Evolutionary conservation across 306 rosid species (phyloP), one percentile per base, ranked within the genome.

Genomic region (Prinsepia uniflora): DNA sequence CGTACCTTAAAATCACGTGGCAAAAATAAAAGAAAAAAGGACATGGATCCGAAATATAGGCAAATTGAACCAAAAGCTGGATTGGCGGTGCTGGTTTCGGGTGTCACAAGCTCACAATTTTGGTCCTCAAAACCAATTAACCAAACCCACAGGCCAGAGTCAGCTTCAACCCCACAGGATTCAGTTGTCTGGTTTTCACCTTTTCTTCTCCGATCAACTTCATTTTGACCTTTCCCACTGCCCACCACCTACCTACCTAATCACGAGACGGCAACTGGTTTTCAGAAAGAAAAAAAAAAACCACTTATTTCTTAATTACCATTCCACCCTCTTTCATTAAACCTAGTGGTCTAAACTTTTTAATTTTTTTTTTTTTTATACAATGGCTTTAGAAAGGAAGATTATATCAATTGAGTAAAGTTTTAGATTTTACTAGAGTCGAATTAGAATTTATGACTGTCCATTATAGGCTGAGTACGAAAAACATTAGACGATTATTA

Each of bases 161-260:
- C 50, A 1, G 40, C 8, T 5, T 68, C 72, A 20, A 55, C 24
- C 46, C 68, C 73, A 67, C 62, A 19, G 72, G 71, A 70, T 74
- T 70, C 18, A 12, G 64, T 62, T 18, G 71, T 52, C 70, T 69
- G 65, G 76, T 72, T 72, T 48, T 47, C 0, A 8, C n/a, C 13
- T 42, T 50, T 68, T 15, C 43, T 58, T 5, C 9, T 34, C n/a
- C 36, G 2, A 3, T 53, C 24, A 0, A 43, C 20, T n/a, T 7
- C 39, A n/a, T 19, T 13, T 45, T 58, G 53, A 39, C 60, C 30
- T 1, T 2, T 14, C 67, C 24, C 39, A 12, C 10, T 2, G 10
- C 67, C 24, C 39, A 12, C 10, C 54, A 30, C 36, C 36, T 20
- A 39, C 54, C 43, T 56, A 69, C 61, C 43, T 18, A 62, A 52